Percentiles rank a stretch among this genome's conserved stretches.
Conservation (phyloP, 179 eudicot species). For the Amaranthus tricolor region DNA sequence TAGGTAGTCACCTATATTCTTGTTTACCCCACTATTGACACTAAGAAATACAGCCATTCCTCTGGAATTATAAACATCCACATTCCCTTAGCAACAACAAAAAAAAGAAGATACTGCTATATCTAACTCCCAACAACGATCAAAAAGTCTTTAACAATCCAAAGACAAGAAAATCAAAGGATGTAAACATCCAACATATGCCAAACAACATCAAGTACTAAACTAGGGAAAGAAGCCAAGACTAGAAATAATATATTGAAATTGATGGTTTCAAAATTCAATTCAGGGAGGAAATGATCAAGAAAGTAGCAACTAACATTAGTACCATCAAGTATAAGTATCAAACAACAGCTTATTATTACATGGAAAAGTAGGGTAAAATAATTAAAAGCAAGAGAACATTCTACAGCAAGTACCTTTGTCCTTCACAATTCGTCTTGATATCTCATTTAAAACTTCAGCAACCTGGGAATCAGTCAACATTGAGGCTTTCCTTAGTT, state of each 20-base stretch:
- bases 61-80: background rate
- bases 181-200: background rate
- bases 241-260: background rate
- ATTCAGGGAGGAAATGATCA: background rate
- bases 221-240: background rate
- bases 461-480: slow-evolving; percentile 68
- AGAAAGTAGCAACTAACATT: background rate
- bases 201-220: background rate
- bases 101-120: background rate
- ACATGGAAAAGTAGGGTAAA: background rate
- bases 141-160: background rate
- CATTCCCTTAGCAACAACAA: background rate
- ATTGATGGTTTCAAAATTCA: background rate
- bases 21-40: background rate
- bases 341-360: background rate
- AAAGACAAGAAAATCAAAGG: background rate
- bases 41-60: background rate
- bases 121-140: background rate
- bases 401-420: slow-evolving; percentile 46
- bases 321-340: background rate
- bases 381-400: background rate
- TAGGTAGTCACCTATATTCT: background rate
- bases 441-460: slow-evolving; percentile 69
- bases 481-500: slow-evolving; percentile 65
- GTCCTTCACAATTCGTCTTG: slow-evolving; percentile 75